A percentile compares a stretch with the other conserved stretches of the same genome.
phyloP scores from a whole-genome alignment of 202 grass and related monocot species.

The Bolboschoenoplectus hybrid region DNA sequence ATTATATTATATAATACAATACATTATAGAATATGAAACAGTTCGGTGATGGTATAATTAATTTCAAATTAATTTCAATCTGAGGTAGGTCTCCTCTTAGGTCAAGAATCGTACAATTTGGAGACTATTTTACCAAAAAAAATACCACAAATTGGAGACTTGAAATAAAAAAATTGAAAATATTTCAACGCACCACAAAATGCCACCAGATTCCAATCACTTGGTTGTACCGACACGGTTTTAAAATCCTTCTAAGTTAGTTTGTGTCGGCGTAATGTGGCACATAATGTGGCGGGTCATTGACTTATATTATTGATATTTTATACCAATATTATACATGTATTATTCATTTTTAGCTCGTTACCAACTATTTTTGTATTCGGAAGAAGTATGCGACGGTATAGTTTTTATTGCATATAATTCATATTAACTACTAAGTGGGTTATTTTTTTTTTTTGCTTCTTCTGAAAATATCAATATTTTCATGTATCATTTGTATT shows the following conservation, averaged over 20 bases:
- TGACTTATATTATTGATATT: not conserved
- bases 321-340: not conserved
- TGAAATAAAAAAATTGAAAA: not conserved
- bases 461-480: too few species aligned
- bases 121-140: not conserved
- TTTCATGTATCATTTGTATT: too few species aligned
- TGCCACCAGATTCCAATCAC: not conserved
- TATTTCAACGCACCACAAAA: conserved; percentile 2
- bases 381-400: too few species aligned
- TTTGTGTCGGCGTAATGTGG: not conserved
- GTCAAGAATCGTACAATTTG: not conserved
- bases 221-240: conserved; percentile 1
- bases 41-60: too few species aligned
- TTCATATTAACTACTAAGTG: too few species aligned
- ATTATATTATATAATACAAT: too few species aligned
- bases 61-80: not conserved
- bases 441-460: too few species aligned
- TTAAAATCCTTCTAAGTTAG: not conserved
- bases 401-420: too few species aligned
- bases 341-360: too few species aligned
- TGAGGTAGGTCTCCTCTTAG: not conserved
- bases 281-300: not conserved
- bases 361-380: too few species aligned
- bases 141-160: not conserved
- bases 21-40: too few species aligned